These are phyloP conservation scores for Cynara cardunculus DNA, from an alignment of 129 eudicot genomes.

Conservation along the genomic window DNA sequence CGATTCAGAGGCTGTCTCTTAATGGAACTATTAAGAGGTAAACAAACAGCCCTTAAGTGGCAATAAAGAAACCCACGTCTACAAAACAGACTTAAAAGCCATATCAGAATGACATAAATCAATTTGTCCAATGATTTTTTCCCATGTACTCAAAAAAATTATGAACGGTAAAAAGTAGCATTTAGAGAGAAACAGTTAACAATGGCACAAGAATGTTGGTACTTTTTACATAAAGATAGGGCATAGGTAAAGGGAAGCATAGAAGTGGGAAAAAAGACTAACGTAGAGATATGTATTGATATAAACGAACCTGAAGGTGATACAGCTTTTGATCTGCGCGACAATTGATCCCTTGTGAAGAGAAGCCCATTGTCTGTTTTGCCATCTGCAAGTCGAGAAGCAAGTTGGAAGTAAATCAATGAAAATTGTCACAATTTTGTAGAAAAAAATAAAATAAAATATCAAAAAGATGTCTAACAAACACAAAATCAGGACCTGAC, in stretches of 20 bases:
- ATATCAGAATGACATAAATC: too few species aligned
- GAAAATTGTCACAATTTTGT: neutral
- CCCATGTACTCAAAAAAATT: too few species aligned
- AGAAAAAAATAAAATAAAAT: neutral
- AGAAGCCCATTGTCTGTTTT: constrained; percentile 96
- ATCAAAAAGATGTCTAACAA: neutral
- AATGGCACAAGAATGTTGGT: too few species aligned
- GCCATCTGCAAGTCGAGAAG: constrained; percentile 61
- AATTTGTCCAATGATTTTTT: too few species aligned
- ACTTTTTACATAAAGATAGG: too few species aligned
- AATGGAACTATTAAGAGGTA: too few species aligned
- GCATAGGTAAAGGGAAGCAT: neutral
- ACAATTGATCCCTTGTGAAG: constrained; percentile 68
- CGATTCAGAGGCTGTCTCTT: too few species aligned
- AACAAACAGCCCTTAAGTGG: too few species aligned
- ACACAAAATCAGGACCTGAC: constrained; percentile 58
- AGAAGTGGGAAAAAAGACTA: neutral
- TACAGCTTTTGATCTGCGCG: constrained; percentile 97
- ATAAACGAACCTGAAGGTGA: constrained; percentile 79
- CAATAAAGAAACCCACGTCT: too few species aligned
- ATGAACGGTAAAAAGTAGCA: too few species aligned
- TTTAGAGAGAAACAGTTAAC: too few species aligned
- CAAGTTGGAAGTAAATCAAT: constrained; percentile 1
- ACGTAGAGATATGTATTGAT: neutral
- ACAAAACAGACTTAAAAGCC: too few species aligned